Evolutionary conservation across 140 eudicot genomes (phyloP), one percentile per base, ranked within the genome.

Genomic region (Oenanthe javanica): DNA sequence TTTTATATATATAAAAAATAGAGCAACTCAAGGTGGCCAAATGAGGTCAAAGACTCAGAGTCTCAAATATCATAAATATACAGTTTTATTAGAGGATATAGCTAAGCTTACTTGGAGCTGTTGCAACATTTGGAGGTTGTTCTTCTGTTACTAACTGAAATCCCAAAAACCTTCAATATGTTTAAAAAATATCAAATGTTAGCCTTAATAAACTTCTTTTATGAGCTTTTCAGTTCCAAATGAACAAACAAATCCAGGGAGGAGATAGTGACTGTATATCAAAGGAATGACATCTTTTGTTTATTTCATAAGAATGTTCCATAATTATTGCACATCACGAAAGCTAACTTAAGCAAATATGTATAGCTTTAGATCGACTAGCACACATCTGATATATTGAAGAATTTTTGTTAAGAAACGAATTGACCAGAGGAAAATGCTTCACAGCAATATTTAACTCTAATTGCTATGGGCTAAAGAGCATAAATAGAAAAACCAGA

Each of bases 111-210:
- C 98, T 54, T 79, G 97, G 85, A n/a, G 38, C 75, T 23, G 84
- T 38, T 79, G 91, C 70, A 69, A 90, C 86, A 77, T 40, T 79
- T 61, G 55, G 70, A 77, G 88, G 85, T 49, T 87, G 86, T 85
- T 87, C 99, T 79, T 87, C 92, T 77, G 91, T 85, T 87, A 92
- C 90, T 51, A 90, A 87, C 88, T 95, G 99, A 86, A 95, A 95
- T 81, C 90, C 95, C 84, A 86, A 85, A 88, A 85, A 92, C 99
- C 99, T 95, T 89, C 79, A 84, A 84, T 2, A 49, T 45, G 43
- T 50, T 51, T 31, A 16, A 50, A 51, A 18, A 31, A 50, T 76
- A 27, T n/a, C 23, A 25, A 75, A 48, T 36, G 14, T 76, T 31
- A 76, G 57, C 40, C 25, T 50, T 76, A 23, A 6, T 76, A 5